phyloP scores from a whole-genome alignment of 176 grass and related monocot genomes.

The Alopecurus myosuroides region DNA sequence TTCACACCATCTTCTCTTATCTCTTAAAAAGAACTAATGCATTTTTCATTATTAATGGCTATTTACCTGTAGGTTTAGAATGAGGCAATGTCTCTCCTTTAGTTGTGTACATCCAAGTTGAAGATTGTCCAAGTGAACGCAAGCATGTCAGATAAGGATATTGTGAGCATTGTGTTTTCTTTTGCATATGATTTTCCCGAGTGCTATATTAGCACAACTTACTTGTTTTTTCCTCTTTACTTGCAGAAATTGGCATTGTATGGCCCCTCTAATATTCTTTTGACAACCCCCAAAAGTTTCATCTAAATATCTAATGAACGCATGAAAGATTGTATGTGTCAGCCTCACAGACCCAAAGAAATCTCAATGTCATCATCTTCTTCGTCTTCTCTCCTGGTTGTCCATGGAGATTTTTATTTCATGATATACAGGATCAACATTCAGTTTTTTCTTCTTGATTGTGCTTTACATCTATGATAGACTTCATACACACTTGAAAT shows the following conservation, averaged over 20 bases:
- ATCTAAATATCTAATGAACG: no score
- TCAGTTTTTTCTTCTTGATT: no score
- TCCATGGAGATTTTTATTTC: no score
- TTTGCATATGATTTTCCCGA: neutral
- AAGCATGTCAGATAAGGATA: constrained; percentile 64
- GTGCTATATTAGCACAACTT: neutral
- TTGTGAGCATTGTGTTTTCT: constrained; percentile 44
- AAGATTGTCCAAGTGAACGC: constrained; percentile 69
- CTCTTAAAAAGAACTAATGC: neutral
- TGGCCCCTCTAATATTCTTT: constrained; percentile 72
- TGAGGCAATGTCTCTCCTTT: constrained; percentile 71
- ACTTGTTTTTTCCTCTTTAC: constrained; percentile 12
- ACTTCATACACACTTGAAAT: no score
- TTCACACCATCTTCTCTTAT: neutral
- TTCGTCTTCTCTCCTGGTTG: no score
- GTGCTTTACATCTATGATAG: no score
- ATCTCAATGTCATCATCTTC: no score
- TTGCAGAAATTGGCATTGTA: constrained; percentile 61
- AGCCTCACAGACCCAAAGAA: no score
- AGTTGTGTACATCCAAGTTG: constrained; percentile 76
- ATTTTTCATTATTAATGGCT: neutral
- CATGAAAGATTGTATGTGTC: no score
- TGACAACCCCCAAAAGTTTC: constrained; percentile 90
- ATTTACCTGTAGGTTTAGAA: constrained; percentile 52
- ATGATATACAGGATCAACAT: no score